phyloP scores from a whole-genome alignment of 305 asterid species.

The Solanum chacoense region DNA sequence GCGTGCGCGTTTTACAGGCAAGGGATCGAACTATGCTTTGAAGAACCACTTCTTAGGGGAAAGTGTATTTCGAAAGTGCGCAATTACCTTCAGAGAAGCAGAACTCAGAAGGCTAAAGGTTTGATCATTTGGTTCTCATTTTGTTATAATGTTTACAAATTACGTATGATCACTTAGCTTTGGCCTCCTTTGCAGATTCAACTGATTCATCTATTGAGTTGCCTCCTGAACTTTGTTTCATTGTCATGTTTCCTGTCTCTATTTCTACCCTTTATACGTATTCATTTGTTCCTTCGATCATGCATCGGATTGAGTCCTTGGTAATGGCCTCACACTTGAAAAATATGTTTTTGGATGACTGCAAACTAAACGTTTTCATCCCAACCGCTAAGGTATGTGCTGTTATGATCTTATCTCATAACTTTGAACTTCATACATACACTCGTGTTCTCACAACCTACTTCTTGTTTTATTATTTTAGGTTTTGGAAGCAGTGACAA shows the following conservation, averaged over 20 bases:
- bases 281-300: slow-evolving; percentile 51
- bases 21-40: slow-evolving; percentile 35
- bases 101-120: slow-evolving; percentile 44
- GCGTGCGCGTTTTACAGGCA: slow-evolving; percentile 28
- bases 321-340: slow-evolving; percentile 55
- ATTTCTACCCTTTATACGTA: slow-evolving; percentile 50
- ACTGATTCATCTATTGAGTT: slow-evolving; percentile 37
- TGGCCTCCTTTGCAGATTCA: slow-evolving; percentile 21
- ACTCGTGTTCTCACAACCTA: neutral
- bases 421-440: neutral
- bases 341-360: slow-evolving; percentile 28
- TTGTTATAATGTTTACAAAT: neutral
- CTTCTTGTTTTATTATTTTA: slow-evolving; percentile 1
- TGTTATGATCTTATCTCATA: neutral
- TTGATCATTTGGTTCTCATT: neutral
- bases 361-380: slow-evolving; percentile 31
- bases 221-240: slow-evolving; percentile 69
- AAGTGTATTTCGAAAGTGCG: slow-evolving; percentile 31
- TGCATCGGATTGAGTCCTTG: slow-evolving; percentile 79
- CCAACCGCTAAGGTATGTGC: slow-evolving; percentile 45
- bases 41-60: slow-evolving; percentile 44
- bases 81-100: slow-evolving; percentile 44
- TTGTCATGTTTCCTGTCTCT: slow-evolving; percentile 37
- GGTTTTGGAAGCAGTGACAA: slow-evolving; percentile 87
- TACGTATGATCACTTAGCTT: neutral